phyloP scores from a whole-genome alignment of 192 early-diverging fungal species.

The Coemansia sp. region DNA sequence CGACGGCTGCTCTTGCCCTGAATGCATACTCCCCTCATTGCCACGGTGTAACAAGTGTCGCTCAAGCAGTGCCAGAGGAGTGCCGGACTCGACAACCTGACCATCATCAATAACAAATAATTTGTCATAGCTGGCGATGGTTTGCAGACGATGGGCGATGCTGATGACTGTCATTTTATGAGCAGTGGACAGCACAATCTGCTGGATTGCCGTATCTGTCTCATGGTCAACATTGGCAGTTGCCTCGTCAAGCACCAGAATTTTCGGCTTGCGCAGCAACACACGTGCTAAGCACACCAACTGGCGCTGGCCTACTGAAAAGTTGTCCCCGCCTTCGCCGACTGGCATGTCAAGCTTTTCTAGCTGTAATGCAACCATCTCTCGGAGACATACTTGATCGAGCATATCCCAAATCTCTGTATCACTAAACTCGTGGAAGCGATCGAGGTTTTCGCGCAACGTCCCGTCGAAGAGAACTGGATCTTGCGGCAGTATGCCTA shows the following conservation, averaged over 20 bases:
- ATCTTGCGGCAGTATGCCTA: slow-evolving; percentile 76
- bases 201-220: slow-evolving; percentile 70
- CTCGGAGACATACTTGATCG: slow-evolving; percentile 43
- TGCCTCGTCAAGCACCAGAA: slow-evolving; percentile 84
- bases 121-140: slow-evolving; percentile 61
- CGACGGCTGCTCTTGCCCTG: slow-evolving; percentile 3
- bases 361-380: slow-evolving; percentile 15
- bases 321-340: slow-evolving; percentile 62
- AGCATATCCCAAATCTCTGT: slow-evolving; percentile 70
- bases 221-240: slow-evolving; percentile 64
- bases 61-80: slow-evolving; percentile 32
- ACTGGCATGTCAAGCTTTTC: slow-evolving; percentile 49
- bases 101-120: slow-evolving; percentile 60
- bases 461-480: slow-evolving; percentile 75
- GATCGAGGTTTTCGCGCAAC: slow-evolving; percentile 72
- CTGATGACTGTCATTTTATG: slow-evolving; percentile 57
- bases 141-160: slow-evolving; percentile 80
- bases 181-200: slow-evolving; percentile 52
- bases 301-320: slow-evolving; percentile 82
- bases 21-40: not conserved
- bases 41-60: not conserved
- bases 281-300: slow-evolving; percentile 63
- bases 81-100: slow-evolving; percentile 38
- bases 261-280: slow-evolving; percentile 63
- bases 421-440: slow-evolving; percentile 59